Evolutionary conservation across 2,329 filamentous ascomycete species (phyloP).

Genomic region (Aspergillus floridensis): DNA sequence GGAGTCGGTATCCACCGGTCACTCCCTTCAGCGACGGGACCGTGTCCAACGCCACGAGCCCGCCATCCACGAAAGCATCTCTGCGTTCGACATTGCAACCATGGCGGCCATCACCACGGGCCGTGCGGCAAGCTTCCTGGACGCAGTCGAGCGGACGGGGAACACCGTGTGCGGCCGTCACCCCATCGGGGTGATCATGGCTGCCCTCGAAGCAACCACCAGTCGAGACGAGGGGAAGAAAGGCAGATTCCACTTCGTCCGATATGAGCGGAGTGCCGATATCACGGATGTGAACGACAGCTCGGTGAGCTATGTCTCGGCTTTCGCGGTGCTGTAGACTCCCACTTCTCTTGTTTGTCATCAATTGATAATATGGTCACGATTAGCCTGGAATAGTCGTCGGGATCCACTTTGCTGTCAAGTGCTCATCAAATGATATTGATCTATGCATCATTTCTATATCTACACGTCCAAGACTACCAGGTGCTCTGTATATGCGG

Average conservation of each 20-base stretch:
- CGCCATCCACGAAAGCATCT: constrained; percentile 81
- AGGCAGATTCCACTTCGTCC: constrained; percentile 70
- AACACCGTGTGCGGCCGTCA: constrained; percentile 96
- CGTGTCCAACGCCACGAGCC: constrained; percentile 38
- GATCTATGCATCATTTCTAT: not conserved
- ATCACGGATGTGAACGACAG: constrained; percentile 67
- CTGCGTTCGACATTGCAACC: constrained; percentile 71
- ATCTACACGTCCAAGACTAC: not conserved
- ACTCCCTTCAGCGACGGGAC: constrained; percentile 29
- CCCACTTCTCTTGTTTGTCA: not conserved
- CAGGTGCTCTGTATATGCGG: too few species aligned
- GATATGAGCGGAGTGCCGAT: constrained; percentile 83
- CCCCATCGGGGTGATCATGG: constrained; percentile 91
- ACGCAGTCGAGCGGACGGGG: constrained; percentile 66
- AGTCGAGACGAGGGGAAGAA: constrained; percentile 40
- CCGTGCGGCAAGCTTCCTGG: constrained; percentile 66
- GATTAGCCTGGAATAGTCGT: not conserved
- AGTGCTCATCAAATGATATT: not conserved
- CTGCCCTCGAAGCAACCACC: constrained; percentile 68
- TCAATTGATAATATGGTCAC: not conserved
- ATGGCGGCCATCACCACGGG: constrained; percentile 84
- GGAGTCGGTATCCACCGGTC: constrained; percentile 29
- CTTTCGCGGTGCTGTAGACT: constrained; percentile 70
- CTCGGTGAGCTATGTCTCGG: constrained; percentile 94
- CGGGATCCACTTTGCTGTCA: not conserved